Base-by-base conservation (phyloP, 495 filamentous ascomycete species). In the Penicillium lagena region DNA sequence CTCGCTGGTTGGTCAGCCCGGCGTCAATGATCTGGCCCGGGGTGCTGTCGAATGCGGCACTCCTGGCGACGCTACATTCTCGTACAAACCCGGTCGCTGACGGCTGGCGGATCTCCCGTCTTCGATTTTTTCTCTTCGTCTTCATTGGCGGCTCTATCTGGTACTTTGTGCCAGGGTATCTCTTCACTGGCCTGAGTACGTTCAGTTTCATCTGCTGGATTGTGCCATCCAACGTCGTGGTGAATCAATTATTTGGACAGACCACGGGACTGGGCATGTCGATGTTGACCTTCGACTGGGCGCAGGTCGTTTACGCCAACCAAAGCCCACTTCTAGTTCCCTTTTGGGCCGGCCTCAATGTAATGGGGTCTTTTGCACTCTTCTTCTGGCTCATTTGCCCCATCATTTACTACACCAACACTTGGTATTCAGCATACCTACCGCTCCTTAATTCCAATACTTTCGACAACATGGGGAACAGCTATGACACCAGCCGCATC, bases 201-300 rank as follows among this genome's bases (percentile, higher is more conserved):
- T 96, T 96, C 69, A 93, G 76, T 57, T 86, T 94, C 38, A 68
- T 95, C 40, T 94, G 89, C 15, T 96, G 90, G 90, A 89, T 95
- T 51, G 85, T 83, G 2, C 90, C 90, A 60, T 42, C 80, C 27
- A 87, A 79, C 46, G 72, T 80, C 0, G 72, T 86, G 7, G 66
- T 86, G 32, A 86, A 86, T 45, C 83, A 87, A 55, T 46, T 88
- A 9, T 87, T 87, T 55, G 83, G 84, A 0, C 78, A 78, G 40
- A 59, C 56, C 9, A 82, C 81, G 3, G 84, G 84, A 0, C 52
- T 88, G 14, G 89, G 89, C 2, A 72, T 96, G 47, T 91, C 93
- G 40, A 81, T 90, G 4, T 54, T 96, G 54, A 95, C 90, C 0
- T 95, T 96, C 48, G 90, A 96, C 66, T 96, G 90, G 90, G 81